Evolutionary conservation across 2,329 filamentous ascomycete species (phyloP).

Genomic region (Colletotrichum filicis): DNA sequence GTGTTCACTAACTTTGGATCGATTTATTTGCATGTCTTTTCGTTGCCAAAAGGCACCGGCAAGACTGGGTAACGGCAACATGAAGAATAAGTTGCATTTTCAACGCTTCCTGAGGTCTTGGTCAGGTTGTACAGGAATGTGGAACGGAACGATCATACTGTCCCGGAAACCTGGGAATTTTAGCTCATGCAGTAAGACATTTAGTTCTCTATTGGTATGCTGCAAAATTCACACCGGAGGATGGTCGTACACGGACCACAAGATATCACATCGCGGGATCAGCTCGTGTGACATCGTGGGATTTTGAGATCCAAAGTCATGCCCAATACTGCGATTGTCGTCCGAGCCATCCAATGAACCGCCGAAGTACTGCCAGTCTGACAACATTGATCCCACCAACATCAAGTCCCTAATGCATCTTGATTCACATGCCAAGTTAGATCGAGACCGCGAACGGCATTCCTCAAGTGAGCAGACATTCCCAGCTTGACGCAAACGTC

Average conservation of each 20-base stretch:
- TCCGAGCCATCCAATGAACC: not conserved
- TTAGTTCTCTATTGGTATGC: not conserved
- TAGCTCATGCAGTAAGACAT: not conserved
- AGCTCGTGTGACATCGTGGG: not conserved
- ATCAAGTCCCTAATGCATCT: not conserved
- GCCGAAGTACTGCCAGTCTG: not conserved
- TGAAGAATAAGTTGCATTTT: not conserved
- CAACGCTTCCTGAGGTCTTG: not conserved
- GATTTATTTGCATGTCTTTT: not conserved
- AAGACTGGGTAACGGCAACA: not conserved
- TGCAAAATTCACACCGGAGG: not conserved
- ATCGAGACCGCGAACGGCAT: not conserved
- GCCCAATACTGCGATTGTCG: not conserved
- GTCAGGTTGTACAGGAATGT: not conserved
- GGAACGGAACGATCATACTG: not conserved
- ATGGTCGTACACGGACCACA: not conserved
- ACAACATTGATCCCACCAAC: not conserved
- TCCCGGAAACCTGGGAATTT: not conserved
- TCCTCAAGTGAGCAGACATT: not conserved
- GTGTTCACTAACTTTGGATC: not conserved
- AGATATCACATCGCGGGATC: not conserved
- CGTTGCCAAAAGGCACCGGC: not conserved
- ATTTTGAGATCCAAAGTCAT: not conserved
- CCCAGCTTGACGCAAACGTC: slow-evolving; percentile 5
- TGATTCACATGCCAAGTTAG: not conserved